Evolutionary conservation across 768 basidiomycete species (phyloP).

Genomic region (Lentinula raphanica): DNA sequence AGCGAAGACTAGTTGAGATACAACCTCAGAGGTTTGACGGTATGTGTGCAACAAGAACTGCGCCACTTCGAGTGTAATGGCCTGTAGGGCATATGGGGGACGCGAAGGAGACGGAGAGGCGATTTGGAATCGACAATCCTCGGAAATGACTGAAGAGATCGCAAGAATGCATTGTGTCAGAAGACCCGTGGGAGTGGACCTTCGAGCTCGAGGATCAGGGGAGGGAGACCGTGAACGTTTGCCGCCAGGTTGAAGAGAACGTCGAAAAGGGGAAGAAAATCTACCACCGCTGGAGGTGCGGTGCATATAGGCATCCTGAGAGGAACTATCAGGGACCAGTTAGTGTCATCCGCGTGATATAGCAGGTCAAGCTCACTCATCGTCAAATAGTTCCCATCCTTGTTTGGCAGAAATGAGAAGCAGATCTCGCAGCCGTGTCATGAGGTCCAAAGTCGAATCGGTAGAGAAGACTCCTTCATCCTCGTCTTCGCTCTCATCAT

Average conservation of each 20-base stretch:
- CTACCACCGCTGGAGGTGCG: constrained; percentile 14
- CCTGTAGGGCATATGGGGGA: constrained; percentile 76
- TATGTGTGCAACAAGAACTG: constrained; percentile 57
- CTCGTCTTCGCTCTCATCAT: constrained; percentile 49
- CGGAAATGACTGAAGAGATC: constrained; percentile 57
- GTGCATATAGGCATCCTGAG: background rate
- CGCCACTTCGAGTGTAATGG: constrained; percentile 65
- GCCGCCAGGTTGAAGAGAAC: constrained; percentile 35
- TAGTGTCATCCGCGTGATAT: background rate
- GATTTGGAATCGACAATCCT: constrained; percentile 69
- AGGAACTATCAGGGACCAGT: background rate
- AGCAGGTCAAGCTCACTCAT: constrained; percentile 29
- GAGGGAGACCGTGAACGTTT: constrained; percentile 52
- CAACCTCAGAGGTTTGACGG: constrained; percentile 42
- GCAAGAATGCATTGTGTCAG: constrained; percentile 55
- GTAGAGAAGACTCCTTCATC: constrained; percentile 47
- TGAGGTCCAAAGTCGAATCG: constrained; percentile 59
- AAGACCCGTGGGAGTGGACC: constrained; percentile 39
- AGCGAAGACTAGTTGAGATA: constrained; percentile 59
- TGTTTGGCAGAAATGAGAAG: constrained; percentile 49
- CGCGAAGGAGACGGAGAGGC: constrained; percentile 53
- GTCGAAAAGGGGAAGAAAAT: constrained; percentile 39
- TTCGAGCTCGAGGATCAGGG: constrained; percentile 26
- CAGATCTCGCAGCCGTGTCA: constrained; percentile 58
- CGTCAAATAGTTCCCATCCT: constrained; percentile 62